Conservation (phyloP, 2,329 filamentous ascomycete genomes). For the Leptosphaerulina australis region DNA sequence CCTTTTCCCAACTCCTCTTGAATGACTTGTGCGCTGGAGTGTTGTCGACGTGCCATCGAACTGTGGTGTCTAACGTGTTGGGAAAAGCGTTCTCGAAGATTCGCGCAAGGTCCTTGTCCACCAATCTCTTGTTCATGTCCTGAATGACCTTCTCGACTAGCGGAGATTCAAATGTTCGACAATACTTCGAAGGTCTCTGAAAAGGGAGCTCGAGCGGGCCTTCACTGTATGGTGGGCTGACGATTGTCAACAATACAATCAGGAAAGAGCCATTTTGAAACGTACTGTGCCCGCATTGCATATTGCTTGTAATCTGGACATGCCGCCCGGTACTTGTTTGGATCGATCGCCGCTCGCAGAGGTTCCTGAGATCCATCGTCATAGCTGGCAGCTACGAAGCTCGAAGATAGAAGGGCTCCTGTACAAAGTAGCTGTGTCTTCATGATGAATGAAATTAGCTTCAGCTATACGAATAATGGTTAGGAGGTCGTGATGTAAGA, state of each 20-base stretch:
- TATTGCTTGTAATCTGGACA: constrained; percentile 72
- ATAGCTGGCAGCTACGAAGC: constrained; percentile 18
- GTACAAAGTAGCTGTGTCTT: constrained; percentile 22
- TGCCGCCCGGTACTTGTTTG: constrained; percentile 50
- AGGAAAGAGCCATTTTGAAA: background rate
- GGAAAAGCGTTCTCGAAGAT: constrained; percentile 96
- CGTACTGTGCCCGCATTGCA: constrained; percentile 64
- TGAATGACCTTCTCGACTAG: constrained; percentile 87
- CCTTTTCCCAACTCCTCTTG: constrained; percentile 43
- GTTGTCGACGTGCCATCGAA: constrained; percentile 81
- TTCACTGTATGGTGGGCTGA: constrained; percentile 76
- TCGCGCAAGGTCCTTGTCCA: constrained; percentile 84
- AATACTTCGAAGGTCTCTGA: constrained; percentile 79
- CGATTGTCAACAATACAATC: background rate
- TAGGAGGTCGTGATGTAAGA: background rate
- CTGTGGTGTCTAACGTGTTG: constrained; percentile 86
- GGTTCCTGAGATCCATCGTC: constrained; percentile 38
- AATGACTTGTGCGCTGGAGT: constrained; percentile 50
- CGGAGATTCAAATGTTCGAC: constrained; percentile 87
- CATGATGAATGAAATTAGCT: constrained; percentile 15
- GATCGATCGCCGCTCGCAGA: constrained; percentile 37
- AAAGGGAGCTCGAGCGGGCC: constrained; percentile 82
- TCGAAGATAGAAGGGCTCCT: constrained; percentile 17
- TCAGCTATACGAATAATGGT: background rate
- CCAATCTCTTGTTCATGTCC: constrained; percentile 78